These are phyloP conservation scores for Moesziomyces sp. DNA, from an alignment of 1,284 basidiomycete species.

Conservation along the genomic window DNA sequence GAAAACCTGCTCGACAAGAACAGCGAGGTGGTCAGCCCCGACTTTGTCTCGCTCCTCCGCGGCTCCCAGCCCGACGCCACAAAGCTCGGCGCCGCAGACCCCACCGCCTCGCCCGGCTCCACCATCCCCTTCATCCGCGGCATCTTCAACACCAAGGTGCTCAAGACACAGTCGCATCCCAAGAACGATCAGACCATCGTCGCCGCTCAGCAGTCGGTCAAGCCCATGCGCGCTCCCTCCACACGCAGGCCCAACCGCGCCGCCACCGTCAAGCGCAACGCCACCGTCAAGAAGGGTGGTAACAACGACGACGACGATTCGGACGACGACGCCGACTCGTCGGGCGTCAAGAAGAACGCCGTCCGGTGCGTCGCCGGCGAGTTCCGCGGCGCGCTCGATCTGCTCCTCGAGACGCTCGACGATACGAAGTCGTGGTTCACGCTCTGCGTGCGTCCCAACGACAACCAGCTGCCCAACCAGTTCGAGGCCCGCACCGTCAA, in stretches of 20 bases:
- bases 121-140: constrained; percentile 82
- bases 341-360: constrained; percentile 29
- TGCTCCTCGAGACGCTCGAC: constrained; percentile 86
- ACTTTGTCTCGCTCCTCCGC: constrained; percentile 88
- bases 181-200: constrained; percentile 93
- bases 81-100: constrained; percentile 58
- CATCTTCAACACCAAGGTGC: constrained; percentile 86
- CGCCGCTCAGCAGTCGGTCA: constrained; percentile 88
- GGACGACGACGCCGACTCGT: constrained; percentile 55
- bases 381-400: constrained; percentile 83
- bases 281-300: constrained; percentile 71
- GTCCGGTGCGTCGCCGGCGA: constrained; percentile 81
- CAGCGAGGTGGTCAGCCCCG: constrained; percentile 86
- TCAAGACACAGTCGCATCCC: constrained; percentile 89
- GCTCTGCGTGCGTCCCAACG: constrained; percentile 92
- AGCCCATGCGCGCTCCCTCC: constrained; percentile 91
- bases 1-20: constrained; percentile 91
- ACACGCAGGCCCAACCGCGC: constrained; percentile 50
- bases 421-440: constrained; percentile 93
- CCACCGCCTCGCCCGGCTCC: constrained; percentile 51
- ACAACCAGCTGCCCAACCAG: constrained; percentile 91
- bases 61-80: constrained; percentile 70
- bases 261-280: constrained; percentile 51
- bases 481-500: constrained; percentile 90
- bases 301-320: constrained; percentile 73